A percentile compares a stretch with the other conserved stretches of the same genome.
phyloP scores from a whole-genome alignment of 805 yeast genomes.

The Ogataea glucozyma region DNA sequence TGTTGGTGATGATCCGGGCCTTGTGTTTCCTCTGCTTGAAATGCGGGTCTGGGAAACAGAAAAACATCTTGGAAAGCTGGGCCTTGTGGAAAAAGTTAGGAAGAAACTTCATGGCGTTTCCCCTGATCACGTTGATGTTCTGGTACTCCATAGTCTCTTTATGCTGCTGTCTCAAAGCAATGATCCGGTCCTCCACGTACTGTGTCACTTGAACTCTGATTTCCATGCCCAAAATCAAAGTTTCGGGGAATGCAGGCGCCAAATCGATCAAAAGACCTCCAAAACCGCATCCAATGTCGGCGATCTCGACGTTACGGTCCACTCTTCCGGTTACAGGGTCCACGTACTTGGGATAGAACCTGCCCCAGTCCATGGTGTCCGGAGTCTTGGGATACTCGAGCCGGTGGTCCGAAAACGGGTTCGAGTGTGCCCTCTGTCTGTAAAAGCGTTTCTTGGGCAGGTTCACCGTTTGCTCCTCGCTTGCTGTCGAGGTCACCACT shows the following conservation, averaged over 20 bases:
- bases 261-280: slow-evolving; percentile 87
- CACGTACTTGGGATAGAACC: slow-evolving; percentile 63
- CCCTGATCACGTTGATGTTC: slow-evolving; percentile 87
- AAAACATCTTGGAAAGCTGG: slow-evolving; percentile 88
- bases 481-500: slow-evolving; percentile 13
- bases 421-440: slow-evolving; percentile 96
- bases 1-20: slow-evolving; percentile 91
- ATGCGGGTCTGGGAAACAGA: slow-evolving; percentile 99
- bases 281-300: slow-evolving; percentile 97
- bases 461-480: slow-evolving; percentile 26
- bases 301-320: slow-evolving; percentile 70
- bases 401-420: slow-evolving; percentile 94
- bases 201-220: slow-evolving; percentile 97
- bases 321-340: slow-evolving; percentile 42
- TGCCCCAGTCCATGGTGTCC: slow-evolving; percentile 82
- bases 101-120: slow-evolving; percentile 95
- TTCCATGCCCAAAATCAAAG: slow-evolving; percentile 89
- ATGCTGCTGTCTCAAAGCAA: slow-evolving; percentile 72
- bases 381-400: slow-evolving; percentile 87
- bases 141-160: slow-evolving; percentile 50
- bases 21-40: slow-evolving; percentile 96
- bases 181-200: slow-evolving; percentile 92
- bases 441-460: slow-evolving; percentile 85
- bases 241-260: slow-evolving; percentile 74
- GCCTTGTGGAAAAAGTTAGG: slow-evolving; percentile 89